Evolutionary conservation across 75 land plant genomes (phyloP).

Genomic region (Selaginella moellendorffii): DNA sequence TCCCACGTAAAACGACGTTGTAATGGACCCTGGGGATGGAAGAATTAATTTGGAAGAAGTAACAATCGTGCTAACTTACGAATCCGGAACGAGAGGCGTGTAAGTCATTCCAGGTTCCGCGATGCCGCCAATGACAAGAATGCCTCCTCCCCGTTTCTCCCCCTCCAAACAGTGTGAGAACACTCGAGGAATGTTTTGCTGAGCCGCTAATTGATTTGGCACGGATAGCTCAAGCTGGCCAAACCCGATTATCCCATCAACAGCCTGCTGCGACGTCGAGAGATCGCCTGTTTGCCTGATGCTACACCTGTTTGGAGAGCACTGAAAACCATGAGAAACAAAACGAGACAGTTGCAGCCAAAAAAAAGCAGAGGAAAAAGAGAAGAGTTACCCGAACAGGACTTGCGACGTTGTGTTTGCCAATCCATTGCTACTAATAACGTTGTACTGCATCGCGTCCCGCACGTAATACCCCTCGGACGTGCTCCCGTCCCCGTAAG

Average conservation of each 20-base stretch:
- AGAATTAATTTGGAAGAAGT: slow-evolving; percentile 8
- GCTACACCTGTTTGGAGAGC: slow-evolving; percentile 84
- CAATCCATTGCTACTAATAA: slow-evolving; percentile 20
- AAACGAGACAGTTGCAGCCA: slow-evolving; percentile 7
- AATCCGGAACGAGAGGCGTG: slow-evolving; percentile 60
- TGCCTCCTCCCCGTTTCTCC: slow-evolving; percentile 61
- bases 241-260: slow-evolving; percentile 90
- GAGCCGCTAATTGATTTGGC: slow-evolving; percentile 49
- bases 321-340: too few relatives aligned
- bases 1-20: slow-evolving; percentile 56
- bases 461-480: slow-evolving; percentile 61
- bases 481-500: slow-evolving; percentile 89
- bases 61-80: slow-evolving; percentile 35
- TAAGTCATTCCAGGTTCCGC: slow-evolving; percentile 56
- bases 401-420: slow-evolving; percentile 46
- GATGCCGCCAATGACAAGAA: slow-evolving; percentile 64
- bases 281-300: slow-evolving; percentile 56
- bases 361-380: background rate
- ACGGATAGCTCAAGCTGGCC: slow-evolving; percentile 65
- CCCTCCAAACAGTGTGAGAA: slow-evolving; percentile 88
- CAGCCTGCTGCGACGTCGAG: slow-evolving; percentile 43
- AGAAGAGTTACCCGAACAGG: slow-evolving; percentile 57
- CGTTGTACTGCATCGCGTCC: slow-evolving; percentile 44
- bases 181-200: slow-evolving; percentile 44
- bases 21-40: slow-evolving; percentile 62